Conservation (phyloP, 1,139 yeast genomes). For the Candida tunisiensis region DNA sequence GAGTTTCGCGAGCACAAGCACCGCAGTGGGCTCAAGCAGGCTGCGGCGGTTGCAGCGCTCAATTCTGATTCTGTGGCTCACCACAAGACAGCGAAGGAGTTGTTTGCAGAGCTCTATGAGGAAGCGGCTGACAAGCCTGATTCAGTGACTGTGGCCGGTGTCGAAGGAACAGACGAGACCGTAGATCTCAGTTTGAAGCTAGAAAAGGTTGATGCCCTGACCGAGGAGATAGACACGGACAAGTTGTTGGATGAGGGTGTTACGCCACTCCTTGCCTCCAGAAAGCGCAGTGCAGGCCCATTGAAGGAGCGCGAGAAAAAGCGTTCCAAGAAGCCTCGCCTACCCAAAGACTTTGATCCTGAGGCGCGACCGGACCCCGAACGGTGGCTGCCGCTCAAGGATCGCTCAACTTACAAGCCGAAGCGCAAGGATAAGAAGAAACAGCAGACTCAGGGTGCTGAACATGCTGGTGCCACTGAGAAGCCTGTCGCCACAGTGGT, state of each 20-base stretch:
- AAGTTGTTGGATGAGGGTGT: conserved; percentile 23
- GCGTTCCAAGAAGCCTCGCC: conserved; percentile 20
- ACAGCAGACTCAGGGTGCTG: conserved; percentile 57
- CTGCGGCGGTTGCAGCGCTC: too few relatives aligned
- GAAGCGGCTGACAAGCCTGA: too few relatives aligned
- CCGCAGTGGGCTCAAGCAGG: too few relatives aligned
- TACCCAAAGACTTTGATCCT: conserved; percentile 27
- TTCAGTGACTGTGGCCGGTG: background rate
- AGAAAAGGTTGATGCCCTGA: conserved; percentile 24
- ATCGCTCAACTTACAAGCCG: conserved; percentile 70
- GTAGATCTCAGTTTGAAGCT: conserved; percentile 12
- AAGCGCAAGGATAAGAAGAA: conserved; percentile 33
- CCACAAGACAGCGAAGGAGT: conserved; percentile 3
- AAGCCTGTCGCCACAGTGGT: conserved; percentile 14
- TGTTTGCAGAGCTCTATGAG: conserved; percentile 1
- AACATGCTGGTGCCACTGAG: conserved; percentile 36
- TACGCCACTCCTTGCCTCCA: conserved; percentile 17
- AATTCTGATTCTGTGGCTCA: too few relatives aligned
- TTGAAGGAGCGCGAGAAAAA: conserved; percentile 9
- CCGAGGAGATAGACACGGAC: conserved; percentile 24
- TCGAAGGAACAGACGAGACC: conserved; percentile 9
- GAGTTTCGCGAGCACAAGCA: too few relatives aligned
- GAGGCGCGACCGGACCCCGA: conserved; percentile 37
- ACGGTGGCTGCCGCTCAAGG: conserved; percentile 83
- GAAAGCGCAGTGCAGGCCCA: conserved; percentile 7